These are phyloP conservation scores for Remersonia thermophila DNA, from an alignment of 2,329 filamentous ascomycete species.

Conservation along the genomic window DNA sequence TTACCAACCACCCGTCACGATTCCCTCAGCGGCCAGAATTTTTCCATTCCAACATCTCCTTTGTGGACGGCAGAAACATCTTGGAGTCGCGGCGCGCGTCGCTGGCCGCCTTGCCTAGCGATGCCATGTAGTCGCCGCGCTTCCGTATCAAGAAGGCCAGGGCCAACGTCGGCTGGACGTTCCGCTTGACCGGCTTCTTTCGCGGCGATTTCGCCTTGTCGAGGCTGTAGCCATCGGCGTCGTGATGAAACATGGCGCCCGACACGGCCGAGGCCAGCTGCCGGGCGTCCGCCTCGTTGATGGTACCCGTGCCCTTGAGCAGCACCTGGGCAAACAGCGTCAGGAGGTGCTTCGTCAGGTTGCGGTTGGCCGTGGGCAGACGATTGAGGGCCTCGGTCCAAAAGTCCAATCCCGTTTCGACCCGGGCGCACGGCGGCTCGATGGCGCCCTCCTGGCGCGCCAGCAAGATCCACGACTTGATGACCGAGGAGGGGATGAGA, in stretches of 20 bases:
- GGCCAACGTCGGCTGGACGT: conserved; percentile 15
- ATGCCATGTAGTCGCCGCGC: conserved; percentile 13
- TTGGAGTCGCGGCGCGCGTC: conserved; percentile 4
- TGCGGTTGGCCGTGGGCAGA: conserved; percentile 13
- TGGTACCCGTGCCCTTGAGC: conserved; percentile 1
- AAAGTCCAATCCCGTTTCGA: conserved; percentile 18
- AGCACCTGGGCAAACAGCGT: conserved; percentile 15
- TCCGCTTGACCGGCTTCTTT: conserved; percentile 6
- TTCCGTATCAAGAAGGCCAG: conserved; percentile 17
- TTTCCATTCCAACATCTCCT: conserved; percentile 18
- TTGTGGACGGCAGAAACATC: conserved; percentile 15
- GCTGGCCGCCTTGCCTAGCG: conserved; percentile 3
- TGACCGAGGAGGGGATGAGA: conserved; percentile 11
- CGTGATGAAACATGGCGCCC: conserved; percentile 15
- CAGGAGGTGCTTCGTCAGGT: conserved; percentile 16
- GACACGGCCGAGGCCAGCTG: conserved; percentile 13
- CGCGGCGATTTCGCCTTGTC: conserved; percentile 1
- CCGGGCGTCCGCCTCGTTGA: conserved; percentile 12
- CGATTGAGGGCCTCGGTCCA: conserved; percentile 19
- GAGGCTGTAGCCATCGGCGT: conserved; percentile 1
- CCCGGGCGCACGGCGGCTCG: conserved; percentile 11
- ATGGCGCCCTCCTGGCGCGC: conserved; percentile 16
- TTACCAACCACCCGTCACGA: too few relatives aligned
- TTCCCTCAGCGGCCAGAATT: too few relatives aligned
- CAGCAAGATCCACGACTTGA: conserved; percentile 15